Base-by-base conservation (phyloP, 2,329 filamentous ascomycete genomes). In the Colletotrichum incanum region DNA sequence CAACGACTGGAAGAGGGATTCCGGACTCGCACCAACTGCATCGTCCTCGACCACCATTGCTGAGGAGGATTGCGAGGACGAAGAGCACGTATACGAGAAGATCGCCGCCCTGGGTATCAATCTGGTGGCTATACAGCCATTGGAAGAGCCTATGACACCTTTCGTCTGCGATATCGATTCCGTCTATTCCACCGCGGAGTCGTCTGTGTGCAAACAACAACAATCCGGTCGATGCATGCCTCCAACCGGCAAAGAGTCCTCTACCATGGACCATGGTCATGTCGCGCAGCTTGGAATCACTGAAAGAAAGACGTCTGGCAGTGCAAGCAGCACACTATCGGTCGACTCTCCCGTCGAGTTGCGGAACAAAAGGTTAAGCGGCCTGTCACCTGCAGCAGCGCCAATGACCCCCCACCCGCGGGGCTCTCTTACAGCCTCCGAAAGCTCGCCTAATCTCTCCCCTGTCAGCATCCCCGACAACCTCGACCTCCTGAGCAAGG, bases 1-100 rank as follows among this genome's bases (percentile, higher is more conserved):
- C 18, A 82, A 86, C 72, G 81, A 83, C 72, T 83, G 83, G 78
- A 91, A 88, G 79, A 84, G 89, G 71, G 88, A 91, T 76, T 91
- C 88, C 31, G 87, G 85, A 9, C 84, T 88, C 63, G 85, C 86
- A 62, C 82, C 85, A 16, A 86, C 85, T 20, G 81, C 83, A 41
- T 85, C 85, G 34, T 78, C 80, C 6, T 77, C 77, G 67, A 84
- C 82, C 28, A 82, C 82, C 58, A 81, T 77, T 43, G 82, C 83
- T 77, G 81, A 79, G 69, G 85, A 86, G 68, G 79, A 84, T 73
- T 80, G 82, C 75, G 80, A 79, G 65, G 82, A 85, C 71, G 81
- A 84, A 60, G 81, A 80, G 28, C 79, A 79, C 63, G 76, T 78
- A 63, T 79, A 76, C 58, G 72, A 74, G 37, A 74, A 73, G 61